Percentiles rank a stretch among this genome's conserved stretches.
These are phyloP conservation scores for Pichia paraexigua DNA, from an alignment of 805 yeast species.

Conservation along the genomic window DNA sequence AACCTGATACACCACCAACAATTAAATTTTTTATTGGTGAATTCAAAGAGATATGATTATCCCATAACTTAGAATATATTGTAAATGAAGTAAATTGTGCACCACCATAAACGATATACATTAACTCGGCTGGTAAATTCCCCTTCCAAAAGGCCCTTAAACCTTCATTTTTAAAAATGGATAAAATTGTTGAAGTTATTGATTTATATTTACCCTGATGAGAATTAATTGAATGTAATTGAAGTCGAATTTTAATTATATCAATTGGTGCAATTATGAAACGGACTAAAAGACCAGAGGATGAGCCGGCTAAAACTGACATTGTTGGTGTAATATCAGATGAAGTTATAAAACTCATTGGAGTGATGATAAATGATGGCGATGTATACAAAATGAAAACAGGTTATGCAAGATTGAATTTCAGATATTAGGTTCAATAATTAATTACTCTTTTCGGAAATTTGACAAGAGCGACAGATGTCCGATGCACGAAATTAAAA, in stretches of 20 bases:
- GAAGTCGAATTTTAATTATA: slow-evolving; percentile 68
- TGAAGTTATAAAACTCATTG: neutral
- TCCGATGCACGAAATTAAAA: neutral
- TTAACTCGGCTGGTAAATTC: slow-evolving; percentile 80
- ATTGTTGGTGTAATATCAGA: slow-evolving; percentile 15
- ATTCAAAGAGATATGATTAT: neutral
- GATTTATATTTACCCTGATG: slow-evolving; percentile 27
- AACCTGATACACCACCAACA: slow-evolving; percentile 75
- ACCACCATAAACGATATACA: slow-evolving; percentile 82
- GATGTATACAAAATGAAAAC: no score
- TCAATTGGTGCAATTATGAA: slow-evolving; percentile 66
- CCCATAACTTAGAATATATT: slow-evolving; percentile 14
- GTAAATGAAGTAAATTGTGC: slow-evolving; percentile 74
- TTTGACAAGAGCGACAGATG: neutral
- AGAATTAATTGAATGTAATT: slow-evolving; percentile 36
- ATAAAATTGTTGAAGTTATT: slow-evolving; percentile 30
- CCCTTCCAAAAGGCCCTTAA: slow-evolving; percentile 87
- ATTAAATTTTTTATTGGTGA: slow-evolving; percentile 22
- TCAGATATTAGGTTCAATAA: neutral
- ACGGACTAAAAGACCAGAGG: slow-evolving; percentile 55
- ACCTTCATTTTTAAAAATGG: slow-evolving; percentile 48
- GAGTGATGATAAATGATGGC: neutral
- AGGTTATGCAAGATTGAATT: no score
- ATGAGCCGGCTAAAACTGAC: slow-evolving; percentile 61
- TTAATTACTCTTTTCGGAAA: neutral